Evolutionary conservation across 148 eudicot species (phyloP).

Genomic region (Vaccinium myrtillus): DNA sequence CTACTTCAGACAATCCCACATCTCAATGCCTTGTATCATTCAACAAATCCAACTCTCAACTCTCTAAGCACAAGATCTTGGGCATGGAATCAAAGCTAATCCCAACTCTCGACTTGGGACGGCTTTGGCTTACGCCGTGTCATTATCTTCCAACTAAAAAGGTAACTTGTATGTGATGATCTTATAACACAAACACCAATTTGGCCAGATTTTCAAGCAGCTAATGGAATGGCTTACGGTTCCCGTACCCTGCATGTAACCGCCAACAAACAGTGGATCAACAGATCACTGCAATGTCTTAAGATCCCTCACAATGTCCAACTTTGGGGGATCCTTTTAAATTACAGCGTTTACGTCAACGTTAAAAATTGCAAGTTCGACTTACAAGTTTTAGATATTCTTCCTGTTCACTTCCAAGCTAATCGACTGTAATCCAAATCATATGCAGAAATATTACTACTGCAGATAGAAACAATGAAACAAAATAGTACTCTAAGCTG

Average conservation of each 20-base stretch:
- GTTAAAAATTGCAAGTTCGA: background rate
- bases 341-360: background rate
- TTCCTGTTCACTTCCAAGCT: background rate
- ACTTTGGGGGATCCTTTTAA: background rate
- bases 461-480: background rate
- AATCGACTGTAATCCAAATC: background rate
- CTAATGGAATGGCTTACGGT: background rate
- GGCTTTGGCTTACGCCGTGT: background rate
- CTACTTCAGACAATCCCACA: background rate
- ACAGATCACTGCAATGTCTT: background rate
- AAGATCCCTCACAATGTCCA: background rate
- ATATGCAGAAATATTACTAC: background rate
- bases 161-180: background rate
- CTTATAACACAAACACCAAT: background rate
- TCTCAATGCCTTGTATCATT: background rate
- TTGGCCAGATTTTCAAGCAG: background rate
- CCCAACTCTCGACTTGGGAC: background rate
- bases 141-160: background rate
- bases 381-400: conserved; percentile 6
- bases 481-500: background rate
- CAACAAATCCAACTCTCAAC: background rate
- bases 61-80: background rate
- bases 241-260: background rate
- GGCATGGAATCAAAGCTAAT: background rate
- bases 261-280: background rate